Base-by-base conservation (phyloP, 2,329 filamentous ascomycete genomes). In the Byssoonygena ceratinophila region DNA sequence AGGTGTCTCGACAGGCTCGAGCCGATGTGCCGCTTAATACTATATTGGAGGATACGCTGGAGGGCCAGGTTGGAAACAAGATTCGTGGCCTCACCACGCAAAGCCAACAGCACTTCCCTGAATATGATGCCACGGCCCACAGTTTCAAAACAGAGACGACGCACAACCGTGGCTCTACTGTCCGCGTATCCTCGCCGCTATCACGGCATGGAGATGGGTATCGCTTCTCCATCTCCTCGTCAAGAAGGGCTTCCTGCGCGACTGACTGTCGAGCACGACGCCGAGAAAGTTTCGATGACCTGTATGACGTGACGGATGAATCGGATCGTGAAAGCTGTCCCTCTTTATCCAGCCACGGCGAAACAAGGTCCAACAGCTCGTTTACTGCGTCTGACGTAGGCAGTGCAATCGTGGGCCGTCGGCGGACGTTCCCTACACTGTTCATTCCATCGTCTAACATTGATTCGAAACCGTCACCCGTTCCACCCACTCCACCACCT, bases 271-370 rank as follows among this genome's bases (percentile, higher is more conserved):
- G 37, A 4, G 11, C 16, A 23, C 22, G 36, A 23, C 41, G 14
- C 20, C 41, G 32, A 11, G 31, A 41, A 25, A 83, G 87, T 58
- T 91, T 91, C 61, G 87, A 94, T 68, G 87, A 94, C 61, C 73
- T 95, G 46, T 95, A 95, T 67, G 86, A 92, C 67, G 78, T 87
- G 39, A 89, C 87, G 12, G 56, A 59, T 27, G 56, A 14, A 23
- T 52, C 55, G 14, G 88, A 94, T 59, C 81, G 88, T 51, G 88
- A 94, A 60, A 76, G 79, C 7, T 72, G 68, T 51, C 70, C 68
- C 66, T 81, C 61, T 61, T 73, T 62, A 63, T 76, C 65, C 63
- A 76, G 69, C 64, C 75, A 63, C 68, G 53, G 44, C 8, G 53
- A 54, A 39, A 57, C 53, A 16, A 78, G 65, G 62, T 76, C 68